Base-by-base conservation (phyloP, 306 rosid species). In the Pterocarpus santalinus region DNA sequence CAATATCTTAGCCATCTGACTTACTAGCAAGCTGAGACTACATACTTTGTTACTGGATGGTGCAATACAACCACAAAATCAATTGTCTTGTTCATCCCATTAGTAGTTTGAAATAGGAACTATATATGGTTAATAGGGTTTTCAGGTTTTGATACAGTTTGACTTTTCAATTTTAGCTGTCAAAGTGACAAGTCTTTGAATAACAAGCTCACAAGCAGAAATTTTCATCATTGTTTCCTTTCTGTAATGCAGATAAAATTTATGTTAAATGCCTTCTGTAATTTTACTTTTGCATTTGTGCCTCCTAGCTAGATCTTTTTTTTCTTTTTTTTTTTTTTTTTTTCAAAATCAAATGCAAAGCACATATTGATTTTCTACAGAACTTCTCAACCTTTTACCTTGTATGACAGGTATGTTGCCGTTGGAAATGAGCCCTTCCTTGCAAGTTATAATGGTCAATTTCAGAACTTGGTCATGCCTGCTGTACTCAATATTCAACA, bases 391-490 rank as follows among this genome's bases (percentile, higher is more conserved):
- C 70, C 57, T 32, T 67, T 65, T 72, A 30, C 53, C 63, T 77
- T 76, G 33, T 83, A 73, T 81, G 80, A 69, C 89, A 95, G 98
- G 90, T 95, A 90, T 67, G 60, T 95, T 69, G 98, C 99, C 7
- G 96, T 95, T 28, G 98, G 99, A 84, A 95, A 95, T 73, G 99
- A 95, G 79, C 99, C 99, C 14, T 95, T 95, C 87, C 99, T 95
- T 55, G 1, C 92, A 1, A 86, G 94, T 84, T 95, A 95, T 75
- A 86, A 85, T 4, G 98, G 97, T 73, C 93, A 93, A 77, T 95
- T 78, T 88, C 84, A 83, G 86, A 78, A 89, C 57, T 90, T 86
- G 58, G 94, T 95, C 75, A 85, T 93, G 90, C 97, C 98, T 7
- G 90, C 96, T 0, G 47, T 93, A 73, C 87, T 82, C 82, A 95